These are phyloP conservation scores for Xerocomellus dryophilus DNA, from an alignment of 768 basidiomycete species.

Conservation along the genomic window DNA sequence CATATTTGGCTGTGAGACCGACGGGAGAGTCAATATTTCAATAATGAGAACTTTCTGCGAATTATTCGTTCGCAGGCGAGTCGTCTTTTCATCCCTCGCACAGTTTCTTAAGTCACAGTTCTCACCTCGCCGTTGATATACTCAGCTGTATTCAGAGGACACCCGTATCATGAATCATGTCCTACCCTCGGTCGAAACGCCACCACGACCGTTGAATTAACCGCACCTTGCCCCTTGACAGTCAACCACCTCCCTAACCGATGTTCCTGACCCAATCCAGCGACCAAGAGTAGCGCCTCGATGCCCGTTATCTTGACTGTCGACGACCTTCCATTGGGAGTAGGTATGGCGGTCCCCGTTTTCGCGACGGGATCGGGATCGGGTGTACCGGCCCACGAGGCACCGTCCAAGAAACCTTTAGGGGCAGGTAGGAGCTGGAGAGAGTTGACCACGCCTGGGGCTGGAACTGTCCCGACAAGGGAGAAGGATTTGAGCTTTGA, in stretches of 20 bases:
- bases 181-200: conserved; percentile 41
- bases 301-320: conserved; percentile 30
- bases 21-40: too few species aligned
- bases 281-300: conserved; percentile 60
- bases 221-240: conserved; percentile 64
- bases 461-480: conserved; percentile 58
- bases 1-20: too few species aligned
- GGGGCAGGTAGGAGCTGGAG: conserved; percentile 71
- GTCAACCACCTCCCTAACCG: conserved; percentile 86
- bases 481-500: conserved; percentile 73
- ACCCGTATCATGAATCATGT: conserved; percentile 5
- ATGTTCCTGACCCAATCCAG: conserved; percentile 84
- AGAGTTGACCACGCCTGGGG: conserved; percentile 84
- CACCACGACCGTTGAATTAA: conserved; percentile 71
- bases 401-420: conserved; percentile 38
- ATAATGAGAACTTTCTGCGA: too few species aligned
- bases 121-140: too few species aligned
- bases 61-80: too few species aligned
- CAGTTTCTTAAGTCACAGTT: too few species aligned
- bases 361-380: not conserved
- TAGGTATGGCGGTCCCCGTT: not conserved
- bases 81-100: too few species aligned
- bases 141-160: too few species aligned
- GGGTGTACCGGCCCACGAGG: conserved; percentile 37
- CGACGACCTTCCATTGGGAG: conserved; percentile 8